phyloP scores from a whole-genome alignment of 331 rosid genomes.

The Erythrophleum ivorense region DNA sequence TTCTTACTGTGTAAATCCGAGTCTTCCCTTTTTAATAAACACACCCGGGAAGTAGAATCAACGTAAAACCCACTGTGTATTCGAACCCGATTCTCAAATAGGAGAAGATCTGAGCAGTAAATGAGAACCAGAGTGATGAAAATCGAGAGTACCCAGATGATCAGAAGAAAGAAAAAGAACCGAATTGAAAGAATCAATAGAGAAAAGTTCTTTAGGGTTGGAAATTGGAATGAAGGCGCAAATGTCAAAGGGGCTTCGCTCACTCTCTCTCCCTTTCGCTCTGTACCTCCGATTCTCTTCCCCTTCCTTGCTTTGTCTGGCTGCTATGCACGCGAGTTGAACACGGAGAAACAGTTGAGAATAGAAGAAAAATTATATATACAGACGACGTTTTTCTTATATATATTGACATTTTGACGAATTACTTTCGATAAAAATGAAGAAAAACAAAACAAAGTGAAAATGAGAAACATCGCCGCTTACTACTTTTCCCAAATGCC shows the following conservation, averaged over 20 bases:
- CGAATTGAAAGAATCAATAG: conserved; percentile 5
- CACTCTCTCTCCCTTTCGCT: conserved; percentile 6
- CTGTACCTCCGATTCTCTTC: conserved; percentile 29
- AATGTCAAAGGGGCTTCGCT: conserved; percentile 45
- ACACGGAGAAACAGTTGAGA: conserved; percentile 80
- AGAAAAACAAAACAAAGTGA: not conserved
- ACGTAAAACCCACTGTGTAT: conserved; percentile 1
- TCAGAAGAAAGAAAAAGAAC: not conserved
- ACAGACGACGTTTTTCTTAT: not conserved
- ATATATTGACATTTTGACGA: not conserved
- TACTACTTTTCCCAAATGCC: conserved; percentile 25
- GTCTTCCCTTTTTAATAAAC: not conserved
- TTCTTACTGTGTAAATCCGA: conserved; percentile 29
- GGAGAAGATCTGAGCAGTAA: conserved; percentile 38
- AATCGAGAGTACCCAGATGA: conserved; percentile 17
- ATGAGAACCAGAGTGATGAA: not conserved
- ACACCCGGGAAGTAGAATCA: conserved; percentile 41
- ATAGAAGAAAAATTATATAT: conserved; percentile 32
- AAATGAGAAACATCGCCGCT: conserved; percentile 32
- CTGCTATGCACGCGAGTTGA: conserved; percentile 74
- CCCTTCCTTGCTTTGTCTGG: conserved; percentile 31
- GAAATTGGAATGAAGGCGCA: conserved; percentile 26
- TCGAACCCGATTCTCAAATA: conserved; percentile 39
- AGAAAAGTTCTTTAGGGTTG: not conserved
- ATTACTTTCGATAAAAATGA: not conserved